Evolutionary conservation across 306 rosid genomes (phyloP).

Genomic region (Canavalia ensiformis): DNA sequence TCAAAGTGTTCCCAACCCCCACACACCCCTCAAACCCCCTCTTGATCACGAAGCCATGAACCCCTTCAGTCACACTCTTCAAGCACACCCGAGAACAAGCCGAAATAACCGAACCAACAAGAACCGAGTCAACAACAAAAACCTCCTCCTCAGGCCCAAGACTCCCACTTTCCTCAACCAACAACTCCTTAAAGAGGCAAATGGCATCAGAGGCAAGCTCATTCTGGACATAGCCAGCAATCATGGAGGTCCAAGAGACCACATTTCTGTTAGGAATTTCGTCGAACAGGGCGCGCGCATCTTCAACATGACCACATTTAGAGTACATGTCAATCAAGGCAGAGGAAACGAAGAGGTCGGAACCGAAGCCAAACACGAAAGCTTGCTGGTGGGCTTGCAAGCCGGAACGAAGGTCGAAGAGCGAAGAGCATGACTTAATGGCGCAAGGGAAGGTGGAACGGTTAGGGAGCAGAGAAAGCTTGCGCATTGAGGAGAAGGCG

Average conservation of each 20-base stretch:
- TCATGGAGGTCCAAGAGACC: slow-evolving; percentile 88
- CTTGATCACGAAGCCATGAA: slow-evolving; percentile 74
- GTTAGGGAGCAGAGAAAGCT: slow-evolving; percentile 72
- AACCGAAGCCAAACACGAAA: slow-evolving; percentile 66
- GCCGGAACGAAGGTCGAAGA: slow-evolving; percentile 75
- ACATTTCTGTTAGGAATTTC: slow-evolving; percentile 71
- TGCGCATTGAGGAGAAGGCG: slow-evolving; percentile 85
- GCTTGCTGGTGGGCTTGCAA: slow-evolving; percentile 83
- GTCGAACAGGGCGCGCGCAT: slow-evolving; percentile 77
- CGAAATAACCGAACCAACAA: slow-evolving; percentile 71
- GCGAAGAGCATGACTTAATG: slow-evolving; percentile 81
- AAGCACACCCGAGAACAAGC: slow-evolving; percentile 72
- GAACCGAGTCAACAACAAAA: slow-evolving; percentile 62
- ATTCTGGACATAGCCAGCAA: slow-evolving; percentile 72
- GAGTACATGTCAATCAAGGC: slow-evolving; percentile 85
- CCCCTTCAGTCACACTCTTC: slow-evolving; percentile 66
- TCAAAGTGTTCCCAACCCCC: slow-evolving; percentile 80
- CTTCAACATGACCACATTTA: slow-evolving; percentile 63
- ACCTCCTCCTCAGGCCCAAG: slow-evolving; percentile 43
- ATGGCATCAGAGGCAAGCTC: slow-evolving; percentile 57
- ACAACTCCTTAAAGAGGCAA: slow-evolving; percentile 66
- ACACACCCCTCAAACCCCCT: slow-evolving; percentile 68
- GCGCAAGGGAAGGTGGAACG: slow-evolving; percentile 84
- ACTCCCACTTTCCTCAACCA: slow-evolving; percentile 60
- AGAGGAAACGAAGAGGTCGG: slow-evolving; percentile 77